Base-by-base conservation (phyloP, 2,329 filamentous ascomycete genomes). In the Ophiostoma sp. region DNA sequence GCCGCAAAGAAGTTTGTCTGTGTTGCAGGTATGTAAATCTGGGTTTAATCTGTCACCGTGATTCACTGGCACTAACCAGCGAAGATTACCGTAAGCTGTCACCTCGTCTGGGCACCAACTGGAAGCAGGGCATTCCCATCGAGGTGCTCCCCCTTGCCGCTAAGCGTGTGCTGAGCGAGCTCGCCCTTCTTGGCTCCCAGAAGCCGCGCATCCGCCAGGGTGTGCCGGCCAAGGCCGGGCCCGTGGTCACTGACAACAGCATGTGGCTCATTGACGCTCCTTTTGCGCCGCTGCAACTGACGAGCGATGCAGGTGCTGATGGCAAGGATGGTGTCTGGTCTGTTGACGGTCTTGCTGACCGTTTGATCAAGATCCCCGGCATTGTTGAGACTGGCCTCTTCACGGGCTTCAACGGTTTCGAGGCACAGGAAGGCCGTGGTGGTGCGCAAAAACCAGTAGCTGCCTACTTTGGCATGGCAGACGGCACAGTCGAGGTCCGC, bases 351-450 rank as follows among this genome's bases (percentile, higher is more conserved):
- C 82, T 99, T 65, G 89, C 91, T 7, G 83, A 84, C 71, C 84
- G 85, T 74, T 89, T 98, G 75, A 92, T 96, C 77, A 82, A 83
- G 72, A 90, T 97, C 72, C 89, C 90, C 1, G 95, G 95, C 65
- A 92, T 99, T 8, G 82, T 97, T 67, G 95, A 97, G 76, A 93
- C 96, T 41, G 95, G 95, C 14, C 84, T 99, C 63, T 99, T 99
- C 81, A 86, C 88, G 58, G 94, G 94, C 3, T 76, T 88, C 74
- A 93, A 94, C 70, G 94, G 94, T 0, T 81, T 86, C 16, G 83
- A 96, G 77, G 85, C 84, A 58, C 83, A 87, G 72, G 67, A 69
- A 11, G 79, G 83, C 75, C 81, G 83, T 67, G 79, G 87, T 64
- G 89, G 90, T 64, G 93, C 91, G 0, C 92, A 97, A 80, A 96